These are phyloP conservation scores for Pestalotiopsis fici DNA, from an alignment of 2,329 filamentous ascomycete genomes.

Conservation along the genomic window DNA sequence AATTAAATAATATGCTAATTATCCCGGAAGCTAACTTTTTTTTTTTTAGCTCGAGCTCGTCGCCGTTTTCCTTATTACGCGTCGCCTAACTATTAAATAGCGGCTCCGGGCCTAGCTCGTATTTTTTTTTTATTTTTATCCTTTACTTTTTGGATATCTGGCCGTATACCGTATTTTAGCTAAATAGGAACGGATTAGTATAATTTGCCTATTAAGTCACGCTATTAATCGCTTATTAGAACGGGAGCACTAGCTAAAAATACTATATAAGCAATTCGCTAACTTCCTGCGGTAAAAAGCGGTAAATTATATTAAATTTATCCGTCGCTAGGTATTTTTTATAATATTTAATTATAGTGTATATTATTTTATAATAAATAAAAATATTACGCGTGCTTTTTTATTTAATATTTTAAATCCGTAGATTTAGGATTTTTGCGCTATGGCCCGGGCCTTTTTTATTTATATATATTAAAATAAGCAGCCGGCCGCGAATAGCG, in stretches of 20 bases:
- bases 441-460: background rate
- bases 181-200: background rate
- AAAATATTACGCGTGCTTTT: background rate
- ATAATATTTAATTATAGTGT: background rate
- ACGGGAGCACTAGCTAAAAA: background rate
- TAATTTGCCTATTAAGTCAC: background rate
- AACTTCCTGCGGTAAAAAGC: background rate
- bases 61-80: too few relatives aligned
- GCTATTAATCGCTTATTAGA: background rate
- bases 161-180: background rate
- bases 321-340: background rate
- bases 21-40: too few relatives aligned
- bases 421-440: background rate
- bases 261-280: background rate
- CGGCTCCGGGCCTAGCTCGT: too few relatives aligned
- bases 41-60: too few relatives aligned
- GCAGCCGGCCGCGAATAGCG: too few relatives aligned
- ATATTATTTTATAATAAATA: background rate
- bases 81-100: too few relatives aligned
- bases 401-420: background rate
- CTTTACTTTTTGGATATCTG: background rate
- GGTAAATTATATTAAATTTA: background rate
- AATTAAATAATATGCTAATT: too few relatives aligned
- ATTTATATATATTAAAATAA: background rate
- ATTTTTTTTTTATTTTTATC: too few relatives aligned